These are phyloP conservation scores for Fusarium buxicola DNA, from an alignment of 2,329 filamentous ascomycete species.

Conservation along the genomic window DNA sequence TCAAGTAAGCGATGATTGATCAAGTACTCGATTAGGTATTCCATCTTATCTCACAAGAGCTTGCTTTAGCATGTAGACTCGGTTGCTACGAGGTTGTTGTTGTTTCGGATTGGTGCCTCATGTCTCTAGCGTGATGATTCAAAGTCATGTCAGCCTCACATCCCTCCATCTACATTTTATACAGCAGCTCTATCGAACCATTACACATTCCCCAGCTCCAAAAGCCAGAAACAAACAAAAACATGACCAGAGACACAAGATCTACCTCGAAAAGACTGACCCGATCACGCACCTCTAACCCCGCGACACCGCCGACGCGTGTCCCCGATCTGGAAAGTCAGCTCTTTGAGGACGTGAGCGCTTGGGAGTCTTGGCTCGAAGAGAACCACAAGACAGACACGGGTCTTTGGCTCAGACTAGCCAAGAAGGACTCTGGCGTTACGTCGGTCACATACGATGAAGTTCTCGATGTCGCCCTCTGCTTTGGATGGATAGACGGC, in stretches of 20 bases:
- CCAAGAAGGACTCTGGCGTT: conserved; percentile 59
- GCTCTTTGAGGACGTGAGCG: conserved; percentile 25
- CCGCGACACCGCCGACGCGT: accelerated
- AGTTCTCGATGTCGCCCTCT: conserved; percentile 68
- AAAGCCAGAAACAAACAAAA: background rate
- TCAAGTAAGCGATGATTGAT: too few species aligned
- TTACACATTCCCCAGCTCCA: background rate
- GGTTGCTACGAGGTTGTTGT: background rate
- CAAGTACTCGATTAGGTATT: too few species aligned
- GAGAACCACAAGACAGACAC: conserved; percentile 28
- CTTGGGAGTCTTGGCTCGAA: conserved; percentile 38
- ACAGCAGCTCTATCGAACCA: background rate
- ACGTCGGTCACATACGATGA: conserved; percentile 60
- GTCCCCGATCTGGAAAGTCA: background rate
- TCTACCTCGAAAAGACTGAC: conserved; percentile 22
- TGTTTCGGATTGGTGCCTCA: conserved; percentile 1
- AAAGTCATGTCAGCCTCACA: background rate
- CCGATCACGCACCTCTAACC: background rate
- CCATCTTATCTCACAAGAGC: too few species aligned
- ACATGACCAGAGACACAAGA: conserved; percentile 39
- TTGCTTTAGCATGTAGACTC: background rate
- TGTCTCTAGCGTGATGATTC: background rate
- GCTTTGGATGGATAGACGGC: conserved; percentile 73
- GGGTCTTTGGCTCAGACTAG: conserved; percentile 61
- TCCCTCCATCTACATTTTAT: accelerated